Evolutionary conservation across 2,329 filamentous ascomycete genomes (phyloP).

Genomic region (Zopfia rhizophila): DNA sequence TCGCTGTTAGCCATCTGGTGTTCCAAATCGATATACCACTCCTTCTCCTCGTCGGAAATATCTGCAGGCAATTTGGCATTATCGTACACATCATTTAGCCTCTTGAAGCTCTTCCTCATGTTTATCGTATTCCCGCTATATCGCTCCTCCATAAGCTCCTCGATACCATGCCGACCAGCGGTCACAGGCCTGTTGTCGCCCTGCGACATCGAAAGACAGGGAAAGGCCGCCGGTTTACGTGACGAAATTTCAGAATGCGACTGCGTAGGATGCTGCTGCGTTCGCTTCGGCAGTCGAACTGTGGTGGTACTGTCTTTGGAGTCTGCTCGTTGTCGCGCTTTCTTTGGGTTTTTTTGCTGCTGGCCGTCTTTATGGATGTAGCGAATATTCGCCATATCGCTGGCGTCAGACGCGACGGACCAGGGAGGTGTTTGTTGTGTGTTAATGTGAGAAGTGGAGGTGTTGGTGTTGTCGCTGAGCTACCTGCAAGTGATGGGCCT

Average conservation of each 20-base stretch:
- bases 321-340: neutral
- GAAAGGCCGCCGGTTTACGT: neutral
- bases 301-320: neutral
- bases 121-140: constrained; percentile 3
- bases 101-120: constrained; percentile 8
- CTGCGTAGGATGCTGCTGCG: neutral
- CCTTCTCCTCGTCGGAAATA: constrained; percentile 8
- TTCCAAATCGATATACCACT: constrained; percentile 25
- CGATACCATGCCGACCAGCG: constrained; percentile 1
- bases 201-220: neutral
- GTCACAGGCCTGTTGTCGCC: neutral
- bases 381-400: constrained; percentile 1
- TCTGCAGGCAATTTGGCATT: constrained; percentile 8
- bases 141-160: constrained; percentile 9
- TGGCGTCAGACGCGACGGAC: no score
- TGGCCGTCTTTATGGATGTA: neutral
- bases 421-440: no score
- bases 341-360: neutral
- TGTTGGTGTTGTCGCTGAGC: no score
- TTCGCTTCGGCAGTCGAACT: constrained; percentile 2
- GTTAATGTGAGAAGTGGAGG: no score
- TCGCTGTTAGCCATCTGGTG: constrained; percentile 2
- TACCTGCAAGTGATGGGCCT: no score
- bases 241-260: neutral
- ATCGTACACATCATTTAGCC: constrained; percentile 17